These are phyloP conservation scores for Cyathus striatus DNA, from an alignment of 768 basidiomycete genomes.

Conservation along the genomic window DNA sequence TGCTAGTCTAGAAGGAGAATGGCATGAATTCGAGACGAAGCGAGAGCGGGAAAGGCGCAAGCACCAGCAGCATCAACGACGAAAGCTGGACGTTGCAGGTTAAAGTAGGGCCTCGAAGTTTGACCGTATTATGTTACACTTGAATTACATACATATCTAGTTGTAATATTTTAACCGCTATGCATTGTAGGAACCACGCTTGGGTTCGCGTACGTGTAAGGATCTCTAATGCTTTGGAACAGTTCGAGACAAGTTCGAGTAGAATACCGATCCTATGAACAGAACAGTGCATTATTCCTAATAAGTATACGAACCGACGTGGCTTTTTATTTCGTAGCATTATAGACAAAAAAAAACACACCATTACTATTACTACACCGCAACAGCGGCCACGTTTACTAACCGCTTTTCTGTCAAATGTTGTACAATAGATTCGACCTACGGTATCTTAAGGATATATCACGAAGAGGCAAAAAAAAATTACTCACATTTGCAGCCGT, in stretches of 20 bases:
- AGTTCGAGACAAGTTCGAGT: too few relatives aligned
- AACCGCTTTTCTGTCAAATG: conserved; percentile 70
- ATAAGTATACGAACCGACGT: too few relatives aligned
- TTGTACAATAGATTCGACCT: conserved; percentile 89
- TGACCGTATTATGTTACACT: background rate
- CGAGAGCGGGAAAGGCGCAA: conserved; percentile 67
- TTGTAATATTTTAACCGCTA: too few relatives aligned
- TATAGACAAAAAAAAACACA: too few relatives aligned
- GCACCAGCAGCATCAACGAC: conserved; percentile 31
- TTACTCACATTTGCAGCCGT: conserved; percentile 77
- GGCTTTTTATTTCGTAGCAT: too few relatives aligned
- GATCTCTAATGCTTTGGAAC: too few relatives aligned
- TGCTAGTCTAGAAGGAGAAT: conserved; percentile 83
- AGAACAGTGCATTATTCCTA: too few relatives aligned
- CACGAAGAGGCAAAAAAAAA: background rate
- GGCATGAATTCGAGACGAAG: conserved; percentile 98
- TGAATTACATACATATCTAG: conserved; percentile 9
- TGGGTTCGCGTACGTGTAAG: too few relatives aligned
- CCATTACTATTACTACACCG: conserved; percentile 16
- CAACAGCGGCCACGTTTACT: conserved; percentile 30
- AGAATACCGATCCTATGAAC: too few relatives aligned
- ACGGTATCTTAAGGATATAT: conserved; percentile 5
- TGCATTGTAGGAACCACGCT: too few relatives aligned
- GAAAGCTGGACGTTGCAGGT: conserved; percentile 48
- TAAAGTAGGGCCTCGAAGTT: background rate